Conservation (phyloP, 2,329 filamentous ascomycete genomes). For the Fusarium luffae region DNA sequence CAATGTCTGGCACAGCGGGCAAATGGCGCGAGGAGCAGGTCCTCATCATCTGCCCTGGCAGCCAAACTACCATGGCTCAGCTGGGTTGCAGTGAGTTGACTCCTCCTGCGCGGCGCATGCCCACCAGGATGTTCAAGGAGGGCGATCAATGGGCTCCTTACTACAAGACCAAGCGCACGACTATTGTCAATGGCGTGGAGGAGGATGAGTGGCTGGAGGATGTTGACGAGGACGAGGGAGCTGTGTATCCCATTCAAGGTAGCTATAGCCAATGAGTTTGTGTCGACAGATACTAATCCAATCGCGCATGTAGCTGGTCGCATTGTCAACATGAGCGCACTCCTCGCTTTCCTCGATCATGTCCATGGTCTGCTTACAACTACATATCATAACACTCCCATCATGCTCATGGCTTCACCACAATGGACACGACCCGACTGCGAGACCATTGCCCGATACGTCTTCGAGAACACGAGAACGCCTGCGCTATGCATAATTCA, state of each 20-base stretch:
- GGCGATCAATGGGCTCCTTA: constrained; percentile 81
- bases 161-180: constrained; percentile 76
- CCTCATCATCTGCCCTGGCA: constrained; percentile 82
- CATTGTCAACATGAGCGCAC: constrained; percentile 91
- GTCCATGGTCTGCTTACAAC: constrained; percentile 90
- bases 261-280: constrained; percentile 35
- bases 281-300: constrained; percentile 27
- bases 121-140: constrained; percentile 95
- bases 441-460: constrained; percentile 89
- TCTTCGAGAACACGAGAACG: constrained; percentile 97
- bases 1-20: constrained; percentile 66
- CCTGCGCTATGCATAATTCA: constrained; percentile 93
- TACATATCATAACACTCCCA: constrained; percentile 94
- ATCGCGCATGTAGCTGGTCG: constrained; percentile 68
- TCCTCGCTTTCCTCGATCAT: constrained; percentile 92
- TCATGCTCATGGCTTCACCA: constrained; percentile 89
- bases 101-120: constrained; percentile 84
- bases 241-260: constrained; percentile 84
- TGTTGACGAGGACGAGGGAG: constrained; percentile 85
- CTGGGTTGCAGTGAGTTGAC: constrained; percentile 91
- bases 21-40: constrained; percentile 74
- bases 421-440: constrained; percentile 90
- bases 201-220: constrained; percentile 88
- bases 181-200: constrained; percentile 58
- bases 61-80: constrained; percentile 90